phyloP scores from a whole-genome alignment of 1,284 basidiomycete species.

The Malassezia slooffiae region DNA sequence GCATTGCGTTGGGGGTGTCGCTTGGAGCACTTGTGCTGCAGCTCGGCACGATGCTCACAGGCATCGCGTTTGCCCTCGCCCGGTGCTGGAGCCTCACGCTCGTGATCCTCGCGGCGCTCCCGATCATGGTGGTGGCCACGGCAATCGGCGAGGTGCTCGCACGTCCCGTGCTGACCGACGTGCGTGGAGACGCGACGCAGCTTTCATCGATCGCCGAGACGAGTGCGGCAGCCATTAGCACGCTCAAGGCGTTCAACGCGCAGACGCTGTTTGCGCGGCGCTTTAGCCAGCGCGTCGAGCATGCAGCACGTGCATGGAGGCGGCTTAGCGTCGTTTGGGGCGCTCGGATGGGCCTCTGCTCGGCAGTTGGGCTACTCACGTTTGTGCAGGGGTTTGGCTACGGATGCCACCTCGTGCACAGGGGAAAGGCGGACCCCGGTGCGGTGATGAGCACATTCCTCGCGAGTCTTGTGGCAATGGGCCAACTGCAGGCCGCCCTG shows the following conservation, averaged over 20 bases:
- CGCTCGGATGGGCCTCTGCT: slow-evolving; percentile 60
- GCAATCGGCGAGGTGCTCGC: slow-evolving; percentile 56
- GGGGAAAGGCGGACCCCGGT: slow-evolving; percentile 59
- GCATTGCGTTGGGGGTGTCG: slow-evolving; percentile 67
- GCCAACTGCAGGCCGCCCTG: slow-evolving; percentile 72
- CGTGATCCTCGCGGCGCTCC: slow-evolving; percentile 82
- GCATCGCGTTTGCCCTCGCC: slow-evolving; percentile 67
- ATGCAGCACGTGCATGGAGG: no score
- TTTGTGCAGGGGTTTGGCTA: slow-evolving; percentile 97
- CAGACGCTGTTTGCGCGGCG: slow-evolving; percentile 53
- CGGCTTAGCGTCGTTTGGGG: slow-evolving; percentile 65
- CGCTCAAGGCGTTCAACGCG: slow-evolving; percentile 93
- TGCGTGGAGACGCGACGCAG: slow-evolving; percentile 56
- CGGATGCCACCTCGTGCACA: slow-evolving; percentile 70
- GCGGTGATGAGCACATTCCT: slow-evolving; percentile 91
- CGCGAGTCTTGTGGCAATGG: slow-evolving; percentile 80
- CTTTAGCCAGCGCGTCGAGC: slow-evolving; percentile 48
- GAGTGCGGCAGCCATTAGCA: slow-evolving; percentile 66
- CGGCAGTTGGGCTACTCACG: slow-evolving; percentile 64
- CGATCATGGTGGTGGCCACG: slow-evolving; percentile 62
- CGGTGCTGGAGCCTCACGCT: slow-evolving; percentile 74
- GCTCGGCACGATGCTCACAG: slow-evolving; percentile 65
- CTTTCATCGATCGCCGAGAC: slow-evolving; percentile 71
- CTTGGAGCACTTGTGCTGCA: slow-evolving; percentile 70
- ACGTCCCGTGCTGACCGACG: slow-evolving; percentile 59